Evolutionary conservation across 23 red algal genomes (phyloP).

Genomic region (Porphyridium purpureum): DNA sequence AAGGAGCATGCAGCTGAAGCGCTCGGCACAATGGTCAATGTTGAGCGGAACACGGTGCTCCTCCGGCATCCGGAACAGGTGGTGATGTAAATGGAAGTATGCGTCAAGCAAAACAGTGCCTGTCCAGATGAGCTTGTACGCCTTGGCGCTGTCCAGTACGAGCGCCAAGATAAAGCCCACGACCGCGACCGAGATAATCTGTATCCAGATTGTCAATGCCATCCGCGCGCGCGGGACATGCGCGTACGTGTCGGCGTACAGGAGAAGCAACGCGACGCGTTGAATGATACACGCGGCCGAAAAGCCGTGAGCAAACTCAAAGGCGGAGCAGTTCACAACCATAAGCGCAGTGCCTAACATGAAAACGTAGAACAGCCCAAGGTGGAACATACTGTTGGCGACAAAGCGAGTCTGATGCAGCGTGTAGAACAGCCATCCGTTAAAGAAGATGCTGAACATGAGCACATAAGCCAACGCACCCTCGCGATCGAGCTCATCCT

Average conservation of each 20-base stretch:
- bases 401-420: not conserved
- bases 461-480: not conserved
- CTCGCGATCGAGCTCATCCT: not conserved
- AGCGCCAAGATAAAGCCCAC: not conserved
- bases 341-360: not conserved
- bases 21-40: not conserved
- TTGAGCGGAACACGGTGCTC: conserved; percentile 1
- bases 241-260: not conserved
- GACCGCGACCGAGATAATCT: not conserved
- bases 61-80: no score
- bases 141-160: not conserved
- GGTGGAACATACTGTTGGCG: not conserved
- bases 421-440: not conserved
- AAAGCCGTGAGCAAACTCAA: not conserved
- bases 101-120: no score
- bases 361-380: not conserved
- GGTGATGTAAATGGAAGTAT: no score
- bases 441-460: not conserved
- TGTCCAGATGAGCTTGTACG: no score
- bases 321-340: not conserved
- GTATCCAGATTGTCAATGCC: not conserved
- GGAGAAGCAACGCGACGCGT: not conserved
- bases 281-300: not conserved
- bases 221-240: not conserved
- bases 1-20: not conserved